These are phyloP conservation scores for Candida sphagnicola DNA, from an alignment of 805 yeast genomes.

Conservation along the genomic window DNA sequence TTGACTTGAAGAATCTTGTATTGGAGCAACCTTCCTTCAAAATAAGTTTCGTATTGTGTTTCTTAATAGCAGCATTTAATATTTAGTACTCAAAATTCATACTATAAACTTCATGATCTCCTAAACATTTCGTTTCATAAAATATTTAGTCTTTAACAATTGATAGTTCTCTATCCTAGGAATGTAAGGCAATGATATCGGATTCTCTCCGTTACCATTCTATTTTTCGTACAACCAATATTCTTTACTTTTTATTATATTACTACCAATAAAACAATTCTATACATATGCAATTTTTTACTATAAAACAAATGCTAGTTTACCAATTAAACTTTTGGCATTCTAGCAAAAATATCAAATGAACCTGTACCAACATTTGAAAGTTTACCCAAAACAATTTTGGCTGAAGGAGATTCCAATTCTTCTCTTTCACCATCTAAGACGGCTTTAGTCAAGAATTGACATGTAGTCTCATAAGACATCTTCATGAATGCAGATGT, in stretches of 20 bases:
- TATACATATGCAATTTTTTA: conserved; percentile 4
- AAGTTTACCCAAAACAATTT: conserved; percentile 88
- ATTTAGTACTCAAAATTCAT: conserved; percentile 14
- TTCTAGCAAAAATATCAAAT: conserved; percentile 68
- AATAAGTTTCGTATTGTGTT: conserved; percentile 49
- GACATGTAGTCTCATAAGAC: conserved; percentile 99
- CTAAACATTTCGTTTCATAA: too few relatives aligned
- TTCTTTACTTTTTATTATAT: not conserved
- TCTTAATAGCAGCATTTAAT: conserved; percentile 59
- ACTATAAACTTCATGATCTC: too few relatives aligned
- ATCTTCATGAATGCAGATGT: conserved; percentile 97
- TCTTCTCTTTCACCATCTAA: conserved; percentile 87
- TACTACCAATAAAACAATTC: conserved; percentile 1
- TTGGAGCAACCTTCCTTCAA: conserved; percentile 62
- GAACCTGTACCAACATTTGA: conserved; percentile 94
- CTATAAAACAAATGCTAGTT: not conserved
- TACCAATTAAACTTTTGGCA: conserved; percentile 25
- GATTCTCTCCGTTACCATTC: too few relatives aligned
- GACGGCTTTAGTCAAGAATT: conserved; percentile 94
- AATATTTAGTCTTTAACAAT: too few relatives aligned
- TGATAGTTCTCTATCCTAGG: too few relatives aligned
- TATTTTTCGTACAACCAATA: too few relatives aligned
- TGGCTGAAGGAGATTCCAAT: conserved; percentile 87
- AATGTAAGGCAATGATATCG: too few relatives aligned
- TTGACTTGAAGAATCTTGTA: conserved; percentile 48